These are phyloP conservation scores for Tetraselmis chui DNA, from an alignment of 139 green algal species.

Conservation along the genomic window DNA sequence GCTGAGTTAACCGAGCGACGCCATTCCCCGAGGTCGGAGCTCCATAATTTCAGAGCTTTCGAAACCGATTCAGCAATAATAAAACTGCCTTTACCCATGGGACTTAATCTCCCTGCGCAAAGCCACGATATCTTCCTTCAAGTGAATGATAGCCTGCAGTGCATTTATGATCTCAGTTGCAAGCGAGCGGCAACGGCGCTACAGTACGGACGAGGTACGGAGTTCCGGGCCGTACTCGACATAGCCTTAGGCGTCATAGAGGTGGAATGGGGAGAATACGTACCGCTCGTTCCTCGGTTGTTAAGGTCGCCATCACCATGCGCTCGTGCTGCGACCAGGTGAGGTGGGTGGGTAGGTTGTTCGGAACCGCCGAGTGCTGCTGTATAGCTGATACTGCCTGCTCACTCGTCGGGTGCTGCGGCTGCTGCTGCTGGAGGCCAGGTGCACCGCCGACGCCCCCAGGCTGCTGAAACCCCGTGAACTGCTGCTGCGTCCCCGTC, in stretches of 20 bases:
- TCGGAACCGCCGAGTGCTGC: not conserved
- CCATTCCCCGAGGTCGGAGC: too few species aligned
- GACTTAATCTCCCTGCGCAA: not conserved
- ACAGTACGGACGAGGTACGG: too few species aligned
- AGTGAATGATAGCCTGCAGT: not conserved
- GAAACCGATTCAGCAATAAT: too few species aligned
- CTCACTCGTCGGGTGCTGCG: not conserved
- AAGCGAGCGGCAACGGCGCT: too few species aligned
- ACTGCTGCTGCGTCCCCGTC: not conserved
- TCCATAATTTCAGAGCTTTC: too few species aligned
- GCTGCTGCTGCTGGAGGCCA: not conserved
- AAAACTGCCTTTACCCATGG: too few species aligned
- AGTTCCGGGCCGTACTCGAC: too few species aligned
- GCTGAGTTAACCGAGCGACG: too few species aligned
- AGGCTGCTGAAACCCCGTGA: not conserved
- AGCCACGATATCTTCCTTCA: not conserved
- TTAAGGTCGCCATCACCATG: not conserved
- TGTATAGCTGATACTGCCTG: not conserved
- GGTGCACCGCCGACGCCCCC: not conserved
- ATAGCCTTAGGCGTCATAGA: too few species aligned
- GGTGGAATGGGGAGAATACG: too few species aligned
- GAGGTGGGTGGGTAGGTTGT: not conserved
- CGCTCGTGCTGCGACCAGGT: not conserved
- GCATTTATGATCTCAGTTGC: too few species aligned
- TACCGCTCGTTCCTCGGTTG: too few species aligned